Evolutionary conservation across 2,329 filamentous ascomycete genomes (phyloP).

Genomic region (Karstenula rhodostoma): DNA sequence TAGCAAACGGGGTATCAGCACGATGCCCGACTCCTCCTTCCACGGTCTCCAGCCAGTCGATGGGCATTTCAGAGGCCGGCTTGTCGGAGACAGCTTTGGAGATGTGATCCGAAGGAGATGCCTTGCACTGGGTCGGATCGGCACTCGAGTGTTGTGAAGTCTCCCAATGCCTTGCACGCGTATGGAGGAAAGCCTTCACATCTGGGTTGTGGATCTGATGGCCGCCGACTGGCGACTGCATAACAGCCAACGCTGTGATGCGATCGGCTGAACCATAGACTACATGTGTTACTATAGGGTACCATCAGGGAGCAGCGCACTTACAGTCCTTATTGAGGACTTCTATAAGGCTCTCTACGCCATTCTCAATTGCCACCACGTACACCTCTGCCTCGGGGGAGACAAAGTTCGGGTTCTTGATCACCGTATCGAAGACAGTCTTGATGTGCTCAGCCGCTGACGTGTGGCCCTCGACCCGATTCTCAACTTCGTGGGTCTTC

Average conservation of each 20-base stretch:
- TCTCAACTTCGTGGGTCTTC: constrained; percentile 62
- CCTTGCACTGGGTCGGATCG: constrained; percentile 32
- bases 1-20: neutral
- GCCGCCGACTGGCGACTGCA: constrained; percentile 31
- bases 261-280: constrained; percentile 35
- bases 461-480: constrained; percentile 69
- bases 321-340: constrained; percentile 66
- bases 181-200: constrained; percentile 41
- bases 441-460: constrained; percentile 67
- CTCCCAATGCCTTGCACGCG: constrained; percentile 45
- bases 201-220: constrained; percentile 33
- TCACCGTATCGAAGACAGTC: constrained; percentile 71
- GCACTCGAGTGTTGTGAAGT: constrained; percentile 21
- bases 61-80: neutral
- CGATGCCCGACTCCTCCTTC: neutral
- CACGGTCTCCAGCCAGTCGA: constrained; percentile 23
- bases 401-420: constrained; percentile 58
- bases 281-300: constrained; percentile 23
- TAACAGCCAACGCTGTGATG: constrained; percentile 43
- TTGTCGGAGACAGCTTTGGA: neutral
- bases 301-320: constrained; percentile 36
- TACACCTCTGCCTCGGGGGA: constrained; percentile 66
- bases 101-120: constrained; percentile 32
- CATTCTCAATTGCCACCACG: constrained; percentile 75
- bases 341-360: constrained; percentile 64